Evolutionary conservation across 1,139 yeast genomes (phyloP).

Genomic region (Zhuliangozyma parablackwelliae): DNA sequence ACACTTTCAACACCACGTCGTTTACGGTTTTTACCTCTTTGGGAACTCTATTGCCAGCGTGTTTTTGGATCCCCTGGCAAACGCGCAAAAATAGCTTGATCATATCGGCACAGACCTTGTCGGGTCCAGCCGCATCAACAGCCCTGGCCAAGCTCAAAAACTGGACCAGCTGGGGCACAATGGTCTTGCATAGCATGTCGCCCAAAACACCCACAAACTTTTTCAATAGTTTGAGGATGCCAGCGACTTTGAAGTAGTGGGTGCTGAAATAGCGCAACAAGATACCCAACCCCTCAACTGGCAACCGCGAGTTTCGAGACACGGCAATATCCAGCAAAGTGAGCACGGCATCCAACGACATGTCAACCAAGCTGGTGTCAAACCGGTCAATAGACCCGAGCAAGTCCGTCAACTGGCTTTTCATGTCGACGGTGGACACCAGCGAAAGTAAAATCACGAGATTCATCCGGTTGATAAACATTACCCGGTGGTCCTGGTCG

Average conservation of each 20-base stretch:
- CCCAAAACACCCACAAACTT: conserved; percentile 2
- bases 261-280: conserved; percentile 12
- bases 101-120: conserved; percentile 4
- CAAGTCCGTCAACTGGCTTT: conserved; percentile 25
- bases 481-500: conserved; percentile 22
- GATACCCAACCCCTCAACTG: conserved; percentile 17
- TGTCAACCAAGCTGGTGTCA: conserved; percentile 21
- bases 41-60: neutral
- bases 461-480: conserved; percentile 37
- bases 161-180: conserved; percentile 1
- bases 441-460: conserved; percentile 32
- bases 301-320: conserved; percentile 13
- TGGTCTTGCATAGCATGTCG: neutral
- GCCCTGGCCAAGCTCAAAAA: conserved; percentile 3
- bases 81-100: conserved; percentile 3
- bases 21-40: conserved; percentile 2
- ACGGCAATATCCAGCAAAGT: conserved; percentile 15
- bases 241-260: conserved; percentile 13
- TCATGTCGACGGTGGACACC: conserved; percentile 31
- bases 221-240: conserved; percentile 16
- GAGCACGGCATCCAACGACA: conserved; percentile 22
- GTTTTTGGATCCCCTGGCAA: neutral
- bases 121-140: conserved; percentile 4
- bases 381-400: conserved; percentile 18
- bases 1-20: conserved; percentile 5